Evolutionary conservation across 257 asterid genomes (phyloP).

Genomic region (Petunia axillaris): DNA sequence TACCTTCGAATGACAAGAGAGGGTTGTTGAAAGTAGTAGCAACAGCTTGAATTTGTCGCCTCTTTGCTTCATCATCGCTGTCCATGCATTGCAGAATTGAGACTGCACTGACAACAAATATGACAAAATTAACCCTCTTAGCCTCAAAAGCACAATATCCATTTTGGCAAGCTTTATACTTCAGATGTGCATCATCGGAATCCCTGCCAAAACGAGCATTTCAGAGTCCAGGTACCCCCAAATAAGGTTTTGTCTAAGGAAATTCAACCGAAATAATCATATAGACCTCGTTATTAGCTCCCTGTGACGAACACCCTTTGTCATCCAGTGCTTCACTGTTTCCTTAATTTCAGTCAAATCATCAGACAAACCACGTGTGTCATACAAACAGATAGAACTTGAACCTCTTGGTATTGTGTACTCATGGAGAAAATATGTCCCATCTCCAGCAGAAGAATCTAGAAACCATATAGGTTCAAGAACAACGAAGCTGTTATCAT

Average conservation of each 20-base stretch:
- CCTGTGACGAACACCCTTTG: constrained; percentile 67
- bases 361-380: constrained; percentile 65
- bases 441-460: constrained; percentile 58
- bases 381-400: constrained; percentile 64
- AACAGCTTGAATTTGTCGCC: constrained; percentile 43
- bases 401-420: constrained; percentile 67
- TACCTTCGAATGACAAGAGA: constrained; percentile 71
- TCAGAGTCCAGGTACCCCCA: background rate
- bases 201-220: constrained; percentile 48
- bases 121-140: constrained; percentile 57
- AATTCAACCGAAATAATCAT: background rate
- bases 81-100: constrained; percentile 65
- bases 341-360: constrained; percentile 50
- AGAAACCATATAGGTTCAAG: constrained; percentile 29
- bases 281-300: constrained; percentile 62
- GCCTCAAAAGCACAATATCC: constrained; percentile 27
- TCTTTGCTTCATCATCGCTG: constrained; percentile 42
- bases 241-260: background rate
- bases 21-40: constrained; percentile 55
- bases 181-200: constrained; percentile 48
- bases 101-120: constrained; percentile 75
- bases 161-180: constrained; percentile 46
- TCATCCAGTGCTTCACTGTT: constrained; percentile 62
- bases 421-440: constrained; percentile 70
- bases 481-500: constrained; percentile 11